Evolutionary conservation across 257 asterid genomes (phyloP).

Genomic region (Primulina tabacum): DNA sequence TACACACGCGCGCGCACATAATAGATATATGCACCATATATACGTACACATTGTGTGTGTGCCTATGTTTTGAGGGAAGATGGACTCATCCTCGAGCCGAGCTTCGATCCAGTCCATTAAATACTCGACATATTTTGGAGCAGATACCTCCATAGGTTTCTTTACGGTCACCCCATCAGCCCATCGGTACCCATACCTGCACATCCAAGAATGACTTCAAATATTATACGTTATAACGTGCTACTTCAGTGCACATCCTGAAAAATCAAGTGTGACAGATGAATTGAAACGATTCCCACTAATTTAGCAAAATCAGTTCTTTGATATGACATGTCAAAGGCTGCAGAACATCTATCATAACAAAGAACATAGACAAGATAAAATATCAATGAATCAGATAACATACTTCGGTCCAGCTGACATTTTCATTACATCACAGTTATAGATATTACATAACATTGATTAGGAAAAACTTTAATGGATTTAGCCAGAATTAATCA

Average conservation of each 20-base stretch:
- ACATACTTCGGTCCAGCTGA: slow-evolving; percentile 55
- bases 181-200: slow-evolving; percentile 58
- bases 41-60: background rate
- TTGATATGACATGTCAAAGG: no score
- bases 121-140: slow-evolving; percentile 50
- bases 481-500: background rate
- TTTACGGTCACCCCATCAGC: slow-evolving; percentile 53
- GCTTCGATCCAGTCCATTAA: slow-evolving; percentile 49
- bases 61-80: slow-evolving; percentile 49
- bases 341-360: no score
- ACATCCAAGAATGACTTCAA: background rate
- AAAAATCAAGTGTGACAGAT: no score
- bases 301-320: no score
- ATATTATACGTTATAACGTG: background rate
- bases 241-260: background rate
- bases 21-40: background rate
- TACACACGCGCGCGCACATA: background rate
- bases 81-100: slow-evolving; percentile 40
- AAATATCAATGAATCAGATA: background rate
- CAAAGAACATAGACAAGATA: background rate
- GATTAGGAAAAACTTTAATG: background rate
- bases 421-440: slow-evolving; percentile 24
- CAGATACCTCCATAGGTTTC: slow-evolving; percentile 53
- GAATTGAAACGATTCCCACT: no score
- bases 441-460: no score